phyloP scores from a whole-genome alignment of 75 land plant species.

The Sequoia sempervirens region DNA sequence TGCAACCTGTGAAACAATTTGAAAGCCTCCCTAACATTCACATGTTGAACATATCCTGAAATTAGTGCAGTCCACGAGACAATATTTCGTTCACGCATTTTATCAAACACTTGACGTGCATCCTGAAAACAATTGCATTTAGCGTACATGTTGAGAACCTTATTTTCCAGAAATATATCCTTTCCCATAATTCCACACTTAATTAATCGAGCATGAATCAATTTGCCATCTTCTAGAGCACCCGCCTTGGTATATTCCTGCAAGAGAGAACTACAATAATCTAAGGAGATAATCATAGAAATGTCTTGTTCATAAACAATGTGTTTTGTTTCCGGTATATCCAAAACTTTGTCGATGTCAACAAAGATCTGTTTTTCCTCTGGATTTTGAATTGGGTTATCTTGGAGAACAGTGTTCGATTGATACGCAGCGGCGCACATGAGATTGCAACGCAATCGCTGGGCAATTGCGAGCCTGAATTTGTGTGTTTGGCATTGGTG shows the following conservation, averaged over 20 bases:
- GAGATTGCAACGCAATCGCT: background rate
- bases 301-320: background rate
- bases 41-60: constrained; percentile 22
- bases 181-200: background rate
- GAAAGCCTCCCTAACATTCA: constrained; percentile 10
- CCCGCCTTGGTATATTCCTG: background rate
- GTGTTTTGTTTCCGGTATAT: background rate
- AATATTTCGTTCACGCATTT: constrained; percentile 6
- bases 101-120: constrained; percentile 13
- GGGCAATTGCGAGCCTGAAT: background rate
- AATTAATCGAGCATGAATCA: background rate
- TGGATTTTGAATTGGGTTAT: background rate
- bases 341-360: background rate
- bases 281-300: background rate
- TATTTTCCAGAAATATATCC: constrained; percentile 7
- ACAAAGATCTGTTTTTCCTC: background rate
- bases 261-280: background rate
- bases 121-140: constrained; percentile 3
- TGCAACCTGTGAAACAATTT: constrained; percentile 11
- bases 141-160: constrained; percentile 12
- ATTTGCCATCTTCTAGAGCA: background rate
- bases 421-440: background rate
- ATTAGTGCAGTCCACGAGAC: constrained; percentile 16
- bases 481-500: background rate
- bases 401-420: background rate